phyloP scores from a whole-genome alignment of 257 asterid species.

The Paraleonurus japonicus region DNA sequence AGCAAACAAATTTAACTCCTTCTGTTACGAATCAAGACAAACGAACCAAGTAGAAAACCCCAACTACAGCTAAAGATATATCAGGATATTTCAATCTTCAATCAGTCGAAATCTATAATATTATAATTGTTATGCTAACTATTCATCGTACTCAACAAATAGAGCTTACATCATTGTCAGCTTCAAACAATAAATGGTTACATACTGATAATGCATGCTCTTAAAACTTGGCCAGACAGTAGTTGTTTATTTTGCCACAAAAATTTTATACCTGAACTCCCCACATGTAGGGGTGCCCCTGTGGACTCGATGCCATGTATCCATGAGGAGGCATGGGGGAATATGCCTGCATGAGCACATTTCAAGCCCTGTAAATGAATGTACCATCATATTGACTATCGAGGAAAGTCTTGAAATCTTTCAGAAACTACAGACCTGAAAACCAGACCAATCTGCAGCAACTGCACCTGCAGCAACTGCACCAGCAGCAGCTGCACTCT shows the following conservation, averaged over 20 bases:
- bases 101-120: neutral
- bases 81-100: neutral
- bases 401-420: neutral
- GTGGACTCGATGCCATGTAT: constrained; percentile 75
- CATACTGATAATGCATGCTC: neutral
- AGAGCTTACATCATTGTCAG: neutral
- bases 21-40: neutral
- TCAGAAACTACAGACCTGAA: constrained; percentile 57
- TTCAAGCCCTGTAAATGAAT: constrained; percentile 13
- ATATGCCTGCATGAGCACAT: constrained; percentile 53
- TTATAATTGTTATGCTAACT: neutral
- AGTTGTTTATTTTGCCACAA: neutral
- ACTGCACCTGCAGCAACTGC: constrained; percentile 49
- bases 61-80: neutral
- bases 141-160: neutral
- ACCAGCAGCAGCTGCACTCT: constrained; percentile 53
- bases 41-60: neutral
- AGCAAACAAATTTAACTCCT: neutral
- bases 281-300: constrained; percentile 96
- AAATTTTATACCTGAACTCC: constrained; percentile 80
- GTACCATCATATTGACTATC: neutral
- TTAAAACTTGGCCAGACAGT: neutral
- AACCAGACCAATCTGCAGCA: constrained; percentile 79
- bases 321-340: constrained; percentile 85
- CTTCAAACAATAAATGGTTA: neutral